These are phyloP conservation scores for Cyclocybe cylindracea DNA, from an alignment of 768 basidiomycete species.

Conservation along the genomic window DNA sequence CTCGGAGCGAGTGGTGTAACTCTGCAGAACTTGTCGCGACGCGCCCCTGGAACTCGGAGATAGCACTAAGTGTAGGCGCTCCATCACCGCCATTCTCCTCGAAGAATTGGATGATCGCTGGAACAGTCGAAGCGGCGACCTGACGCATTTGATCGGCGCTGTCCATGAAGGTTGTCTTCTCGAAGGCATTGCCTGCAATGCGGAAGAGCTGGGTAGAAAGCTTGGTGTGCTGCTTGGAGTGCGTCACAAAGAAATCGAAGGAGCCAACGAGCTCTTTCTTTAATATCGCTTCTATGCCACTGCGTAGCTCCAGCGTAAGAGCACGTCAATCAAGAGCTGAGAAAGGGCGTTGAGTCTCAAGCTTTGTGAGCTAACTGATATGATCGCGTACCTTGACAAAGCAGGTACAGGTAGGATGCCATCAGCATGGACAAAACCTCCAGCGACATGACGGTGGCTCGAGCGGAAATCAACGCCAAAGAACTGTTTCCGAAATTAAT, in stretches of 20 bases:
- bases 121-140: constrained; percentile 57
- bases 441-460: constrained; percentile 5
- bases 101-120: constrained; percentile 47
- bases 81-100: constrained; percentile 36
- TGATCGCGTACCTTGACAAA: background rate
- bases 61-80: constrained; percentile 26
- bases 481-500: background rate
- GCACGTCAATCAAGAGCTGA: constrained; percentile 78
- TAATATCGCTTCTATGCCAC: constrained; percentile 45
- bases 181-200: constrained; percentile 54
- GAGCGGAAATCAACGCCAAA: constrained; percentile 6
- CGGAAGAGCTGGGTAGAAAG: constrained; percentile 37
- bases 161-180: constrained; percentile 72
- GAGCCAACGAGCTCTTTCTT: constrained; percentile 46
- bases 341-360: too few relatives aligned
- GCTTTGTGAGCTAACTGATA: too few relatives aligned
- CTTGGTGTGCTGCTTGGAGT: constrained; percentile 24
- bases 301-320: constrained; percentile 61
- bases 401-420: constrained; percentile 1
- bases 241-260: constrained; percentile 41
- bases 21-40: constrained; percentile 48
- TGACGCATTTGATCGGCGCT: constrained; percentile 63
- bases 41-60: constrained; percentile 51
- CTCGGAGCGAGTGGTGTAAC: constrained; percentile 48
- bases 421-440: constrained; percentile 6